These are phyloP conservation scores for Vigna hirtella DNA, from an alignment of 306 rosid species.

Conservation along the genomic window DNA sequence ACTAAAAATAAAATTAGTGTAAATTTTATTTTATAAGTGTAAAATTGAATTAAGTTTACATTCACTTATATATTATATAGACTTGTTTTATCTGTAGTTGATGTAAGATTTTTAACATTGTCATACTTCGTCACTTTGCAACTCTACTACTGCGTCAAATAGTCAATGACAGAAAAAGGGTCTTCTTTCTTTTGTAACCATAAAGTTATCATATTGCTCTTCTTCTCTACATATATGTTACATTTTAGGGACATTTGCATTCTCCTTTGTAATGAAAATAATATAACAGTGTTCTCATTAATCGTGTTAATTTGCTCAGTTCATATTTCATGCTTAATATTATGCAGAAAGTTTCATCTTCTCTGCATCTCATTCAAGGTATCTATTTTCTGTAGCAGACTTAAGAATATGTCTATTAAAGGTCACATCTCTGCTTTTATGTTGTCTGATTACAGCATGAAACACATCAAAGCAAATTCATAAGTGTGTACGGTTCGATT, in stretches of 20 bases:
- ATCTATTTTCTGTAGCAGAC: not conserved
- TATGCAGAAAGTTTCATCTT: too few relatives aligned
- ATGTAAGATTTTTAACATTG: rapidly evolving
- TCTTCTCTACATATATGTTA: not conserved
- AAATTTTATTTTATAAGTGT: too few relatives aligned
- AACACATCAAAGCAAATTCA: too few relatives aligned
- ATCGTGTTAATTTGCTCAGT: not conserved
- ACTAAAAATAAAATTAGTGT: too few relatives aligned
- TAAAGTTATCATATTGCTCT: not conserved
- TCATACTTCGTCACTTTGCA: not conserved
- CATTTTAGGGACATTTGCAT: not conserved
- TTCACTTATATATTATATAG: too few relatives aligned
- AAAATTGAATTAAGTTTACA: too few relatives aligned
- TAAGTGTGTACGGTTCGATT: too few relatives aligned
- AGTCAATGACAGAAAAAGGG: not conserved
- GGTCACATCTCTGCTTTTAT: not conserved
- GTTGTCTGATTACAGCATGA: too few relatives aligned
- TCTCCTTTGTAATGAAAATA: not conserved
- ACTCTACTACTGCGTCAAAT: conserved; percentile 7
- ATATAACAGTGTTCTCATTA: not conserved
- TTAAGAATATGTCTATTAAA: not conserved
- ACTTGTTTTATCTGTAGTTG: too few relatives aligned
- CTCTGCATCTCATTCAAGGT: not conserved
- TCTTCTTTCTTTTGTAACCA: conserved; percentile 1
- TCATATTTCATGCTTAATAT: too few relatives aligned